Percentiles rank a stretch among this genome's conserved stretches.
Evolutionary conservation across 306 rosid genomes (phyloP).

Genomic region (Cucurbita argyrosperma): DNA sequence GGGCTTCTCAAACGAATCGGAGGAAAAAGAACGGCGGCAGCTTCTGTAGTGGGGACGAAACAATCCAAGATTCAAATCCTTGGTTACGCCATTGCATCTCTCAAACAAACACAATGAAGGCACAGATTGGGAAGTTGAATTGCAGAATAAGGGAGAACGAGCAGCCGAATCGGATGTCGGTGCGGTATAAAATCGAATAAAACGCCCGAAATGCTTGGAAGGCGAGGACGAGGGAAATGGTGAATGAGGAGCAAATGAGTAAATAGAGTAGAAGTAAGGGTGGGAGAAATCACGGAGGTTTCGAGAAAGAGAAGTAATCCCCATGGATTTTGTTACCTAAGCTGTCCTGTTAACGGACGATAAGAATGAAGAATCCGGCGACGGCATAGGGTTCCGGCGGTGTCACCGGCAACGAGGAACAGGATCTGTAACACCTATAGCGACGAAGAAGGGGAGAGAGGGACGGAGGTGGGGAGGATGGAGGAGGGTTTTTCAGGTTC

Average conservation of each 20-base stretch:
- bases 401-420: neutral
- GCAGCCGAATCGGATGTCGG: neutral
- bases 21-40: conserved; percentile 18
- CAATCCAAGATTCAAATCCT: neutral
- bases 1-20: neutral
- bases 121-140: conserved; percentile 6
- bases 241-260: neutral
- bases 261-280: neutral
- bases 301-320: neutral
- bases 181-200: conserved; percentile 8
- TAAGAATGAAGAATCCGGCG: neutral
- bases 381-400: neutral
- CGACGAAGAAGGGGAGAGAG: too few species aligned
- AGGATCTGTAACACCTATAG: neutral
- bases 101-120: neutral
- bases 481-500: neutral
- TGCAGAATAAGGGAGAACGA: conserved; percentile 14
- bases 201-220: neutral
- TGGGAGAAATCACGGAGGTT: neutral
- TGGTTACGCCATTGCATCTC: neutral
- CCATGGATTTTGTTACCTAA: neutral
- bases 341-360: neutral
- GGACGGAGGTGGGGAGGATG: neutral
- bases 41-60: conserved; percentile 3
- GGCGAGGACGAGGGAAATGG: neutral